Conservation (phyloP, 192 early-diverging fungal species). For the Backusella sp. region DNA sequence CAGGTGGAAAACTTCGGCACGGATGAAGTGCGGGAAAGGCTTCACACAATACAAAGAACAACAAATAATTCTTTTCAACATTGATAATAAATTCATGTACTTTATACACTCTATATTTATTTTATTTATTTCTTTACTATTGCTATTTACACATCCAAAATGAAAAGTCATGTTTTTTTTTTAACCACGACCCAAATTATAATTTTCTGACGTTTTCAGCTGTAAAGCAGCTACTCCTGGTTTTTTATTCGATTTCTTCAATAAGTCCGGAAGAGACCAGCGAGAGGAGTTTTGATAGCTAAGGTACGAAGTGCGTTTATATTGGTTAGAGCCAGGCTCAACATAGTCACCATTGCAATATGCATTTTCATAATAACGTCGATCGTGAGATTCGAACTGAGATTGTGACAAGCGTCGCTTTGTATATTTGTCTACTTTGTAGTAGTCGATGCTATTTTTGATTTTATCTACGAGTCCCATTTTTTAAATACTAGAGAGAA, state of each 20-base stretch:
- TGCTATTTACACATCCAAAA: neutral
- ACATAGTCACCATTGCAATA: constrained; percentile 33
- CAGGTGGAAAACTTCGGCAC: constrained; percentile 29
- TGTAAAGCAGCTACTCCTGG: neutral
- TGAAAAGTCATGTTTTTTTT: neutral
- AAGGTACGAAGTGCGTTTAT: neutral
- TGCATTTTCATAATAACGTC: constrained; percentile 20
- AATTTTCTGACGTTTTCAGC: constrained; percentile 10
- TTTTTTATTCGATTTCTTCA: constrained; percentile 13
- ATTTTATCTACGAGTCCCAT: constrained; percentile 38
- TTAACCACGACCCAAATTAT: neutral
- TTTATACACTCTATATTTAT: neutral
- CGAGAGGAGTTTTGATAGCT: neutral
- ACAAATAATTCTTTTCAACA: neutral
- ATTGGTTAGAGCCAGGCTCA: neutral
- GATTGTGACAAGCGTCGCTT: constrained; percentile 31
- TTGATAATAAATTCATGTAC: neutral
- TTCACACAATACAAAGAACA: constrained; percentile 29
- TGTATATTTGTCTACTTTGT: constrained; percentile 33
- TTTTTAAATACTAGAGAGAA: neutral
- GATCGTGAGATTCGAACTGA: constrained; percentile 23
- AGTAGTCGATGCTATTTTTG: constrained; percentile 12
- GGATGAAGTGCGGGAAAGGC: constrained; percentile 28
- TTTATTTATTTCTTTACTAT: neutral
- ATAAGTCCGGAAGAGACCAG: constrained; percentile 11